Evolutionary conservation across 148 eudicot species (phyloP), one percentile per base, ranked within the genome.

Genomic region (Fagopyrum esculentum): DNA sequence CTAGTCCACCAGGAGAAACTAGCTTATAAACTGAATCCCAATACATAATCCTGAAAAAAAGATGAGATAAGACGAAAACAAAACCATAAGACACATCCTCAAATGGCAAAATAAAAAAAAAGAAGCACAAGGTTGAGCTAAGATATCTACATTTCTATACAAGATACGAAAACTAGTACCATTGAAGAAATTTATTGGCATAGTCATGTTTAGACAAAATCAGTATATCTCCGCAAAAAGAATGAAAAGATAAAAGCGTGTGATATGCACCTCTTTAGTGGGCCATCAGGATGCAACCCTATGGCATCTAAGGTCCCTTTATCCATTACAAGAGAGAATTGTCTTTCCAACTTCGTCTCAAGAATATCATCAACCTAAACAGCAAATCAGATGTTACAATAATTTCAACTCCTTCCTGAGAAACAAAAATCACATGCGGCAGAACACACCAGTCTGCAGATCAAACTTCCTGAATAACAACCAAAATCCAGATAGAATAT

Each of bases 251-350:
- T 35, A 35, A 35, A 35, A 35, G 40, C 40, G 2, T 15, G 9
- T 22, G n/a, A 50, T 61, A 22, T 71, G 13, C 57, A 92, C 99
- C 98, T 89, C 83, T 92, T 96, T 47, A 96, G 59, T 82, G 91
- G 89, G 54, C 99, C 98, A 86, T 96, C 98, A 78, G 99, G 99
- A 84, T 96, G 99, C 86, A 96, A 83, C 44, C 99, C 99, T 81
- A 96, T 88, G 60, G 99, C 99, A 81, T 96, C 99, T 80, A 96
- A 83, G 59, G 99, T 92, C 48, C 99, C 99, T 79, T 95, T 96
- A 76, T 96, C 99, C 84, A 88, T 78, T 74, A 96, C 94, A 73
- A 96, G 91, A 72, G 84, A 84, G 86, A 88, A 92, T 74, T 79
- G 85, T 79, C 77, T 81, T 63, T 87, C 97, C 76, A 96, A 63